Conservation (phyloP, 164 flowering plant genomes). For the Brasenia schreberi region DNA sequence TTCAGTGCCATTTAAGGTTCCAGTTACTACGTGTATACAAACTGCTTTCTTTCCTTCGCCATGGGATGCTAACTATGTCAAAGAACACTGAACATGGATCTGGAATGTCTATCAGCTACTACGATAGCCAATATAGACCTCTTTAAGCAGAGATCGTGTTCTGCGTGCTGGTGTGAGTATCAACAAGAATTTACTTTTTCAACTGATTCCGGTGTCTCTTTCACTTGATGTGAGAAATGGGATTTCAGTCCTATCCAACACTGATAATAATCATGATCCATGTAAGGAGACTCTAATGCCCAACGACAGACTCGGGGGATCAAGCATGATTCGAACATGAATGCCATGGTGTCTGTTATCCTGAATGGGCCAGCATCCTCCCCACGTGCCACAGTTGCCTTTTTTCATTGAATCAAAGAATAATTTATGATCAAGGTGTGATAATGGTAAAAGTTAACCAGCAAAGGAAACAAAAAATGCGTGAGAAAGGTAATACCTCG, state of each 20-base stretch:
- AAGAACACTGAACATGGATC: neutral
- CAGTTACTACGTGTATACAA: neutral
- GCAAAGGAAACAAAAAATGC: neutral
- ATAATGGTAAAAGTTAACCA: neutral
- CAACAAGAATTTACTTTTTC: neutral
- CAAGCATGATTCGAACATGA: conserved; percentile 87
- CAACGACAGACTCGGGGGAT: conserved; percentile 72
- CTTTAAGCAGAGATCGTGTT: neutral
- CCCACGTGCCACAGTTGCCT: conserved; percentile 61
- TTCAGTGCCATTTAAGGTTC: neutral
- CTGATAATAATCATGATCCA: conserved; percentile 73
- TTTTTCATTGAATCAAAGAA: neutral
- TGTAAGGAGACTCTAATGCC: conserved; percentile 74
- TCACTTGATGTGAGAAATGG: conserved; percentile 36
- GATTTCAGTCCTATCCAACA: conserved; percentile 89
- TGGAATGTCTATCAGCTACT: neutral
- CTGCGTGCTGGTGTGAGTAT: neutral
- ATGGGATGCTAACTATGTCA: no score
- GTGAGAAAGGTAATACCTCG: conserved; percentile 36
- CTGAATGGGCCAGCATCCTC: conserved; percentile 46
- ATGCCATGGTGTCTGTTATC: conserved; percentile 68
- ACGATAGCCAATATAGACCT: neutral
- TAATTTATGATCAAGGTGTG: neutral
- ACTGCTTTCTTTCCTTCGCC: neutral
- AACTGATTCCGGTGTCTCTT: neutral